Percentiles rank a stretch among this genome's conserved stretches.
Evolutionary conservation across 164 flowering plant genomes (phyloP).

Genomic region (Saururus chinensis): DNA sequence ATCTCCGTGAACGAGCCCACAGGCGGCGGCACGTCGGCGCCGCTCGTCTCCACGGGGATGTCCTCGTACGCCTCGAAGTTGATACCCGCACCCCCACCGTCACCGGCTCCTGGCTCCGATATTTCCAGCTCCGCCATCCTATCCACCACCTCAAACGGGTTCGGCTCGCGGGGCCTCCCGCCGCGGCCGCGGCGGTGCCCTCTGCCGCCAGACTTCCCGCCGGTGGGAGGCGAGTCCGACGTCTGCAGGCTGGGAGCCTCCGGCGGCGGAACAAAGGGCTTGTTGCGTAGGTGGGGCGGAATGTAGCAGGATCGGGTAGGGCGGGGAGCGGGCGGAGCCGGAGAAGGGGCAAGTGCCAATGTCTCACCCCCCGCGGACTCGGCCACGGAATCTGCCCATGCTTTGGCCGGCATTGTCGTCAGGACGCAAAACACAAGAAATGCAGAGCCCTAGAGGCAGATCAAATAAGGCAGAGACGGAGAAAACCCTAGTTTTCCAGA

Average conservation of each 20-base stretch:
- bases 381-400: constrained; percentile 8
- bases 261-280: background rate
- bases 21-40: constrained; percentile 31
- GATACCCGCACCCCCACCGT: constrained; percentile 7
- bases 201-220: background rate
- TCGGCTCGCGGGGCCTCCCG: constrained; percentile 6
- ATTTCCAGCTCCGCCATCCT: constrained; percentile 20
- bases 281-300: constrained; percentile 8
- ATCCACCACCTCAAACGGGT: constrained; percentile 17
- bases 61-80: constrained; percentile 47
- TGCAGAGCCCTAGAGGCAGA: background rate
- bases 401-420: constrained; percentile 2
- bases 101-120: background rate
- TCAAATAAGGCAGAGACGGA: background rate
- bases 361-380: constrained; percentile 1
- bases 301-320: constrained; percentile 6
- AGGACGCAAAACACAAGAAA: background rate
- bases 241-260: background rate
- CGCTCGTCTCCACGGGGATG: constrained; percentile 41
- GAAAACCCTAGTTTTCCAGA: background rate
- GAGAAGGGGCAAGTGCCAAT: background rate
- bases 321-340: background rate
- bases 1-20: constrained; percentile 41
- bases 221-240: background rate
- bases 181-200: background rate